Base-by-base conservation (phyloP, 2,329 filamentous ascomycete genomes). In the Colletotrichum tanaceti region DNA sequence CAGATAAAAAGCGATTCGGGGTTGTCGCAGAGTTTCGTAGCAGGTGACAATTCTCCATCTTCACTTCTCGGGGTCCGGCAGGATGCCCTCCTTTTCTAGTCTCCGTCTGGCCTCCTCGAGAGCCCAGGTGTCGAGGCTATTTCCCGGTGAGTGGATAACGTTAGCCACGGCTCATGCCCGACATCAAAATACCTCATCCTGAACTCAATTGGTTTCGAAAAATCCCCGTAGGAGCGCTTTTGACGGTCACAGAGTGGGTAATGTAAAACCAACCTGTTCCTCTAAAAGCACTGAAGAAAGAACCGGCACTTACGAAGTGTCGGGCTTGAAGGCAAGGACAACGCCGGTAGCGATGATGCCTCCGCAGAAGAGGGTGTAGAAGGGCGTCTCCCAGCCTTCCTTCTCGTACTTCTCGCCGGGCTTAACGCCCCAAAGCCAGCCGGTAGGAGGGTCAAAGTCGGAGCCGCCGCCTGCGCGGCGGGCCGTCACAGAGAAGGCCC, bases 111-210 rank as follows among this genome's bases (percentile, higher is more conserved):
- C 96, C 85, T 99, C 96, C 83, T 99, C 96, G 50, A 99, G 89
- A 71, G 96, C 96, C 96, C 96, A 99, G 63, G 95, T 98, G 86
- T 98, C 96, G 89, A 99, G 98, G 81, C 96, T 99, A 75, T 70
- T 66, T 20, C 59, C 49, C 20, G n/a, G 18, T 60, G 35, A 10
- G 20, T 24, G 32, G 28, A 22, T 50, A 53, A 52, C n/a, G 72
- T 81, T 74, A 80, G 77, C 71, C 73, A 57, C 38, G 5, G 13
- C 28, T 41, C 38, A 7, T 18, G n/a, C 20, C 24, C 57, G 5
- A 61, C 1, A 20, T n/a, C 38, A 39, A 58, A 66, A 69, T 66
- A 63, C 62, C 66, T 61, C 65, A 65, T 35, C 14, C 62, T 22
- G 13, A 53, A 13, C 13, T 11, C 24, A 24, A 47, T 24, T 47